These are phyloP conservation scores for Fusarium dimerum DNA, from an alignment of 2,329 filamentous ascomycete genomes.

Conservation along the genomic window DNA sequence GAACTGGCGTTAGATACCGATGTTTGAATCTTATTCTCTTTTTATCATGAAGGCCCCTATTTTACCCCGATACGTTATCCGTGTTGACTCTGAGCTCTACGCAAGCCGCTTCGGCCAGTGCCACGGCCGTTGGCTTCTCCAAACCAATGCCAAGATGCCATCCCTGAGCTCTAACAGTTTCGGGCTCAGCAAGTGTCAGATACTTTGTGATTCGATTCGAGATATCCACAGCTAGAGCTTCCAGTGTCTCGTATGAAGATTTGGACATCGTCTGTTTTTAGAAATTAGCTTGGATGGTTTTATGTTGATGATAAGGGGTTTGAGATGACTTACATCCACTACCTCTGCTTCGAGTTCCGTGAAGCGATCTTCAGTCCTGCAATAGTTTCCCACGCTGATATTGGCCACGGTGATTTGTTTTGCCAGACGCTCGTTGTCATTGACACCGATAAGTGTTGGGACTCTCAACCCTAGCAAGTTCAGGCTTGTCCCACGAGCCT, in stretches of 20 bases:
- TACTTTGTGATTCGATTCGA: conserved; percentile 47
- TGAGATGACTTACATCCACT: conserved; percentile 55
- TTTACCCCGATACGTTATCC: conserved; percentile 16
- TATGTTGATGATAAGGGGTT: neutral
- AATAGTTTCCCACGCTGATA: conserved; percentile 59
- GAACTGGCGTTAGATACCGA: neutral
- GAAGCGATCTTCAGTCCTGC: conserved; percentile 51
- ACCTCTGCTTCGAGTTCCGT: conserved; percentile 58
- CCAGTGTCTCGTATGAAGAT: conserved; percentile 63
- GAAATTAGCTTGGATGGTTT: neutral
- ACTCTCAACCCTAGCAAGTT: conserved; percentile 60
- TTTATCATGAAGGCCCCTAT: neutral
- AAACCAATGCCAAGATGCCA: conserved; percentile 62
- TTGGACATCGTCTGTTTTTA: conserved; percentile 46
- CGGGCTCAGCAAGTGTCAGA: conserved; percentile 28
- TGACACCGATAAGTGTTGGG: conserved; percentile 71
- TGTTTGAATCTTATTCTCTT: neutral
- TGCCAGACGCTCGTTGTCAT: conserved; percentile 65
- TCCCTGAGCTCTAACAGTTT: neutral
- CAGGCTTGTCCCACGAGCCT: conserved; percentile 38
- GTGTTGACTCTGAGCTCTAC: conserved; percentile 53
- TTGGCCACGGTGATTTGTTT: conserved; percentile 69
- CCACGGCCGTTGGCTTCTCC: conserved; percentile 73
- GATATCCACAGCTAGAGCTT: conserved; percentile 56
- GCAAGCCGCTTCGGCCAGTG: conserved; percentile 69